Conservation (phyloP, 345 rosid genomes). For the Garcia nutans region DNA sequence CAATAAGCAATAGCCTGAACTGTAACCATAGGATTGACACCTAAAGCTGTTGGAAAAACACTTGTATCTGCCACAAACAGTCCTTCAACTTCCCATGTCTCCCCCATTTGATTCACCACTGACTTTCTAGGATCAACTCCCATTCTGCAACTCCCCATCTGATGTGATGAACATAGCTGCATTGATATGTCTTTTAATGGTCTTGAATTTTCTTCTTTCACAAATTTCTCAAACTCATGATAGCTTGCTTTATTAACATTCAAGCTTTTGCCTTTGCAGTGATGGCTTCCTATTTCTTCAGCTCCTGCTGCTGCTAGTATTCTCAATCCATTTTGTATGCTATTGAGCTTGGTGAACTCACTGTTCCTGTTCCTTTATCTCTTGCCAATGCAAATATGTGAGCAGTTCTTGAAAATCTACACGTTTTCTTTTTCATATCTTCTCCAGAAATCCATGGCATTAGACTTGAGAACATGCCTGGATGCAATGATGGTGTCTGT, state of each 20-base stretch:
- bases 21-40: constrained; percentile 86
- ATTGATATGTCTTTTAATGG: constrained; percentile 42
- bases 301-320: constrained; percentile 77
- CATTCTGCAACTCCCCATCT: constrained; percentile 94
- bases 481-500: constrained; percentile 79
- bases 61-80: constrained; percentile 74
- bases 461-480: constrained; percentile 69
- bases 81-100: constrained; percentile 80
- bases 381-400: constrained; percentile 62
- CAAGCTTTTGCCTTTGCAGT: constrained; percentile 46
- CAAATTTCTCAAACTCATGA: constrained; percentile 49
- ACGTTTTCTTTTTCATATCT: constrained; percentile 60
- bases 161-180: constrained; percentile 74
- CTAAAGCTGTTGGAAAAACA: constrained; percentile 84
- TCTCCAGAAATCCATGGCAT: constrained; percentile 77
- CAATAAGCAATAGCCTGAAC: constrained; percentile 83
- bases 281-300: constrained; percentile 79
- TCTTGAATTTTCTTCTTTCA: constrained; percentile 62
- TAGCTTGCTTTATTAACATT: constrained; percentile 45
- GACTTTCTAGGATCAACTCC: constrained; percentile 56
- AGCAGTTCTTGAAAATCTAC: constrained; percentile 63
- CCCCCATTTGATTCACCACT: constrained; percentile 67
- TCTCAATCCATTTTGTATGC: constrained; percentile 53
- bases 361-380: constrained; percentile 64
- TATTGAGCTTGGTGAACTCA: constrained; percentile 40